Percentiles rank a stretch among this genome's conserved stretches.
These are phyloP conservation scores for Saccharomyces hybrid DNA, from an alignment of 1,139 yeast species.

Conservation along the genomic window DNA sequence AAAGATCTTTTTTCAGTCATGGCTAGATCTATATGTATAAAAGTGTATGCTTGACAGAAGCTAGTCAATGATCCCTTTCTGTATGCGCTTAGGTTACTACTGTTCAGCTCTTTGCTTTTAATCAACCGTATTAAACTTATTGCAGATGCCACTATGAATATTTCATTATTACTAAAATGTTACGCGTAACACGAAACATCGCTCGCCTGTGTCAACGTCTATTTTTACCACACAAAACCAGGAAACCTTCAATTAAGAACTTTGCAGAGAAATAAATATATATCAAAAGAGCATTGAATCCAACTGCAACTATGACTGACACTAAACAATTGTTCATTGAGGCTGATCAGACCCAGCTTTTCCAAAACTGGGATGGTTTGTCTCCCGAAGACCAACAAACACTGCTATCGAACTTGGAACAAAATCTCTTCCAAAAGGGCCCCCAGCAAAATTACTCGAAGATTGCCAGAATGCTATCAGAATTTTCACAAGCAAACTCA, in stretches of 20 bases:
- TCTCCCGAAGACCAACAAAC: slow-evolving; percentile 12
- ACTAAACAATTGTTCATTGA: slow-evolving; percentile 16
- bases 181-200: neutral
- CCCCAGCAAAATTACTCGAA: slow-evolving; percentile 16
- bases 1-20: neutral
- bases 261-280: neutral
- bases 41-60: neutral
- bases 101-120: neutral
- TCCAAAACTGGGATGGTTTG: slow-evolving; percentile 20
- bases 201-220: neutral
- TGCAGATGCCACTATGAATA: neutral
- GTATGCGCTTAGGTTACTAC: neutral
- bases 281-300: neutral
- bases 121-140: neutral
- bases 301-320: slow-evolving; percentile 7
- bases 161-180: neutral
- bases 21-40: neutral
- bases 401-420: slow-evolving; percentile 15
- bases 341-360: slow-evolving; percentile 27
- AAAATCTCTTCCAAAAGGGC: slow-evolving; percentile 14
- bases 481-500: slow-evolving; percentile 12
- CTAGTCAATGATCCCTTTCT: neutral
- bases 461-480: slow-evolving; percentile 25
- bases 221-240: neutral
- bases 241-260: neutral